Evolutionary conservation across 1,284 basidiomycete genomes (phyloP), one percentile per base, ranked within the genome.

Genomic region (Ganoderma meredithae): DNA sequence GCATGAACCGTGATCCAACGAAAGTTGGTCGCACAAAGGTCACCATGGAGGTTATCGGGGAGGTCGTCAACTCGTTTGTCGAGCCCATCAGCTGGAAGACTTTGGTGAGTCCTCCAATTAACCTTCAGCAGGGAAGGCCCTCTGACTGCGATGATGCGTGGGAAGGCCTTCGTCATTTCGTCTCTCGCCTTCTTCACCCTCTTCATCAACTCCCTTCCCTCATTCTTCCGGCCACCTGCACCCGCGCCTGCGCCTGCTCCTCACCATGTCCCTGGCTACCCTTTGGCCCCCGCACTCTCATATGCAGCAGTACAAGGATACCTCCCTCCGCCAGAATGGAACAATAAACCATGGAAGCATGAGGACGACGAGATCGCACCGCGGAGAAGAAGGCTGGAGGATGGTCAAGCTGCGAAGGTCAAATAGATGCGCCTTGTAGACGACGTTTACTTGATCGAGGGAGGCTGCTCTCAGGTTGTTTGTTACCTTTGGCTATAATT

Each of bases 61-160:
- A 98, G 75, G 94, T 98, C 47, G 90, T 98, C 74, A 98, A 99
- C 79, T 91, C 95, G 9, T 99, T 99, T 78, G 94, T 99, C 39
- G 97, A 99, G 78, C 92, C 94, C 55, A 97, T 99, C 78, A 96
- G 92, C 79, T 98, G 96, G 95, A 98, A 97, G 83, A 97, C 95
- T 19, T 85, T 99, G 83, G 95, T 94, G 72, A 80, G 90, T 81
- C 27, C 60, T 47, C 22, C 6, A 22, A 7, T 36, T 22, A 19
- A 12, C 33, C 39, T 25, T 59, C 22, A 22, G 9, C 56, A 10
- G 9, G 31, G 1, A 36, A 43, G 13, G 49, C 27, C 43, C 17
- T 27, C 43, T 44, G 25, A 62, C 19, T 15, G 22, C 19, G 60
- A 25, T 3, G 12, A 15, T 25, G 44, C 31, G 15, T 33, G 40